Evolutionary conservation across 2,329 filamentous ascomycete genomes (phyloP).

Genomic region (Fusarium lyarnte): DNA sequence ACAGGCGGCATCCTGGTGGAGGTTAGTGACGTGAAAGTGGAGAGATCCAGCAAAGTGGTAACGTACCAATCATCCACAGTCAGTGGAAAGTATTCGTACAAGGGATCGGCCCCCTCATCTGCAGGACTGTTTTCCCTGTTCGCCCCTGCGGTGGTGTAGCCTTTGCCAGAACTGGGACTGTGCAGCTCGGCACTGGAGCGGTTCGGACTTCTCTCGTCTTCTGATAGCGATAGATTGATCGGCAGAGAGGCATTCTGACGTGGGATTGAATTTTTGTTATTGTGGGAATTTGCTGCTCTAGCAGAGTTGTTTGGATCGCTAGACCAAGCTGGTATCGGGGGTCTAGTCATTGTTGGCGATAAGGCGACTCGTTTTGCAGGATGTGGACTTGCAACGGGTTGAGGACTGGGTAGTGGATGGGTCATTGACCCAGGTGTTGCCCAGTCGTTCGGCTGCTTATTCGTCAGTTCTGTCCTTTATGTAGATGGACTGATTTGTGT

Average conservation of each 20-base stretch:
- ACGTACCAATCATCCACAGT: constrained; percentile 85
- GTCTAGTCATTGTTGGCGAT: constrained; percentile 61
- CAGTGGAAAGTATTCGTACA: constrained; percentile 96
- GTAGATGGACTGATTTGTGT: background rate
- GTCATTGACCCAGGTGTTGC: constrained; percentile 50
- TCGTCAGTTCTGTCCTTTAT: constrained; percentile 19
- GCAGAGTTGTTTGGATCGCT: constrained; percentile 45
- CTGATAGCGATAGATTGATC: constrained; percentile 66
- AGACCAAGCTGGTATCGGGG: constrained; percentile 64
- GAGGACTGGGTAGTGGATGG: constrained; percentile 45
- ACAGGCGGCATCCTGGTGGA: constrained; percentile 78
- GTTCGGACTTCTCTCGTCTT: constrained; percentile 68
- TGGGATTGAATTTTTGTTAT: constrained; percentile 33
- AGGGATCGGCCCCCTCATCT: constrained; percentile 81
- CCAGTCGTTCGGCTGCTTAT: constrained; percentile 57
- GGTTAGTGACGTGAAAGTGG: constrained; percentile 24
- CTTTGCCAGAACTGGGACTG: constrained; percentile 60
- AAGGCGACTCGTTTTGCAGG: constrained; percentile 63
- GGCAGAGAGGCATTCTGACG: constrained; percentile 50
- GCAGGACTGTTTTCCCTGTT: constrained; percentile 67
- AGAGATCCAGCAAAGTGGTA: constrained; percentile 1
- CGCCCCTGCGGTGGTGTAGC: constrained; percentile 47
- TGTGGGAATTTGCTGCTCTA: constrained; percentile 33
- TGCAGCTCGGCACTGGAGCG: constrained; percentile 60
- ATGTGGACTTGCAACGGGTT: constrained; percentile 52